These are phyloP conservation scores for Panaeolus cyanescens DNA, from an alignment of 768 basidiomycete species.

Conservation along the genomic window DNA sequence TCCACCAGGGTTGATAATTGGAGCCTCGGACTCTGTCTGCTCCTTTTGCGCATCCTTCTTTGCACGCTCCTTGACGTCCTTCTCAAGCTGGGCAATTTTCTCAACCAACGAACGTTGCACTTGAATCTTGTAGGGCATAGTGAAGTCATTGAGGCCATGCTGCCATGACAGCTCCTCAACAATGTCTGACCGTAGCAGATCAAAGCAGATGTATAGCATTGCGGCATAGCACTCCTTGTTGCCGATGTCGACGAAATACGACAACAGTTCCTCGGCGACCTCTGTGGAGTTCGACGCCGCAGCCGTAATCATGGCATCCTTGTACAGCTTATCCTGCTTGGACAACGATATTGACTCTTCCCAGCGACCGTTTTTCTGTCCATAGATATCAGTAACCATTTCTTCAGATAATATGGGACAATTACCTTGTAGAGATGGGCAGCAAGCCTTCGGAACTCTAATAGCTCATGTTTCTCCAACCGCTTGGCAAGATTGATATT, in stretches of 20 bases:
- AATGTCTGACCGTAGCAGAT: slow-evolving; percentile 89
- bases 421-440: slow-evolving; percentile 93
- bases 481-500: slow-evolving; percentile 83
- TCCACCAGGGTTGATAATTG: slow-evolving; percentile 86
- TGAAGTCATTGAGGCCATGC: slow-evolving; percentile 94
- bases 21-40: slow-evolving; percentile 81
- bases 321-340: slow-evolving; percentile 96
- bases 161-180: slow-evolving; percentile 97
- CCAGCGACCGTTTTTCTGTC: slow-evolving; percentile 91
- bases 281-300: slow-evolving; percentile 83
- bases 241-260: slow-evolving; percentile 97
- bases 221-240: slow-evolving; percentile 98
- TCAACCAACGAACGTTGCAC: slow-evolving; percentile 78
- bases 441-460: slow-evolving; percentile 94
- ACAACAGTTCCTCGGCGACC: slow-evolving; percentile 91
- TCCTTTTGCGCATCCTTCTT: slow-evolving; percentile 90
- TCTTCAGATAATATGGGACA: neutral
- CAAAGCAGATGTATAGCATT: slow-evolving; percentile 89
- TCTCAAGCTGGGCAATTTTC: slow-evolving; percentile 77
- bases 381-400: neutral
- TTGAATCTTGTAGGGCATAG: slow-evolving; percentile 96
- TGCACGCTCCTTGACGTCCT: slow-evolving; percentile 84
- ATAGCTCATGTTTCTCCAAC: slow-evolving; percentile 85
- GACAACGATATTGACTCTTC: slow-evolving; percentile 95
- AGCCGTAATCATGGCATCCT: slow-evolving; percentile 93